These are phyloP conservation scores for Dionaea muscipula DNA, from an alignment of 179 eudicot genomes.

Conservation along the genomic window DNA sequence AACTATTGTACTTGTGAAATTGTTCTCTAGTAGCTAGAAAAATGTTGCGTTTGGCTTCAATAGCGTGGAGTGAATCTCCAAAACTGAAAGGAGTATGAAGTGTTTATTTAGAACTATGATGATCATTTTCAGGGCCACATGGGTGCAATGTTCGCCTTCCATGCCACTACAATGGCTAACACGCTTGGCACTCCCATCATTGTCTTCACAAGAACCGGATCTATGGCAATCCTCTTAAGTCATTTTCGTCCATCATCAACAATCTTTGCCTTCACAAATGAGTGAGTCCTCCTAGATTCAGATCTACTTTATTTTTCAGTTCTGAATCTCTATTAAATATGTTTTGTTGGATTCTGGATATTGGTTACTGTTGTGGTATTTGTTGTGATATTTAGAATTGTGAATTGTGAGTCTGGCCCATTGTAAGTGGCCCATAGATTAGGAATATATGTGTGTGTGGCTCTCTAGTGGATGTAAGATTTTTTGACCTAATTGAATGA, in stretches of 20 bases:
- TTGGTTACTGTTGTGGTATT: too few species aligned
- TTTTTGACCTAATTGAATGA: too few species aligned
- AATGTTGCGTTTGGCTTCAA: too few species aligned
- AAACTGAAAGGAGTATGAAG: not conserved
- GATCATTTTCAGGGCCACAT: conserved; percentile 52
- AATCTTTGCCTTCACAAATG: conserved; percentile 91
- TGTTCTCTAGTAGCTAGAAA: too few species aligned
- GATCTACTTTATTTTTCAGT: conserved; percentile 7
- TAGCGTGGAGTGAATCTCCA: not conserved
- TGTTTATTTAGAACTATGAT: conserved; percentile 9
- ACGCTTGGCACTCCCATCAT: conserved; percentile 79
- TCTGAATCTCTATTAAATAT: too few species aligned
- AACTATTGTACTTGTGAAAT: too few species aligned
- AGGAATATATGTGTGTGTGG: too few species aligned
- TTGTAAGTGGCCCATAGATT: too few species aligned
- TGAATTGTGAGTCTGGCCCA: too few species aligned
- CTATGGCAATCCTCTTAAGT: conserved; percentile 84
- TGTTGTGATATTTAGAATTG: too few species aligned
- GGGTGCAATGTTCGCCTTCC: conserved; percentile 92
- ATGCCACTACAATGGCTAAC: conserved; percentile 85
- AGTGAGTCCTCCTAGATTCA: conserved; percentile 36
- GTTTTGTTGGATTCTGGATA: too few species aligned
- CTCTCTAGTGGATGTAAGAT: too few species aligned
- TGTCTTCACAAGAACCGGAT: conserved; percentile 94
- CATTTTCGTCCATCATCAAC: conserved; percentile 79